Percentiles rank a stretch among this genome's conserved stretches.
These are phyloP conservation scores for Candida mattraensis DNA, from an alignment of 805 yeast species.

Conservation along the genomic window DNA sequence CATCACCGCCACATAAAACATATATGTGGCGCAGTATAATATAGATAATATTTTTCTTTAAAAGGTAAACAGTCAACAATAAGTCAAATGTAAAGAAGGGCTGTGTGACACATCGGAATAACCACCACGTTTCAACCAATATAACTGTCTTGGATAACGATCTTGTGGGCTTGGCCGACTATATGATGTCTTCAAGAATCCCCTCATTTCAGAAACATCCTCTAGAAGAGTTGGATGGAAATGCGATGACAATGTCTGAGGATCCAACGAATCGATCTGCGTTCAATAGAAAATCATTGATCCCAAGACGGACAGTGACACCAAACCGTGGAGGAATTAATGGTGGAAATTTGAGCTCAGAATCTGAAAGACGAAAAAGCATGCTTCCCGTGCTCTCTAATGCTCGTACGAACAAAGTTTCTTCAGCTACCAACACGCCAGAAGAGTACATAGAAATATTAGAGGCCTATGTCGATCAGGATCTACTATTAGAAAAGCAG, in stretches of 20 bases:
- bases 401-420: background rate
- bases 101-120: too few relatives aligned
- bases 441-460: conserved; percentile 23
- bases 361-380: conserved; percentile 9
- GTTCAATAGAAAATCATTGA: conserved; percentile 9
- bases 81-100: too few relatives aligned
- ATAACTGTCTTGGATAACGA: too few relatives aligned
- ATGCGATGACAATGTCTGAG: conserved; percentile 6
- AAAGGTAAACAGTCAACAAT: conserved; percentile 4
- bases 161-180: too few relatives aligned
- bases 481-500: conserved; percentile 24
- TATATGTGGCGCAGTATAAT: background rate
- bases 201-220: background rate
- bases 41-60: background rate
- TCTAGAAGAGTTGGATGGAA: conserved; percentile 1
- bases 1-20: too few relatives aligned
- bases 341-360: background rate
- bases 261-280: conserved; percentile 4
- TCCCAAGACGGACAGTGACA: conserved; percentile 13
- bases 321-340: conserved; percentile 2
- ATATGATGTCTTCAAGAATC: too few relatives aligned
- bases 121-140: too few relatives aligned
- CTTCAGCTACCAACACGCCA: conserved; percentile 10
- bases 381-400: conserved; percentile 12
- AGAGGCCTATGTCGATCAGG: conserved; percentile 26